Conservation (phyloP, 106 monocot genomes). For the Cymbidium sinense region DNA sequence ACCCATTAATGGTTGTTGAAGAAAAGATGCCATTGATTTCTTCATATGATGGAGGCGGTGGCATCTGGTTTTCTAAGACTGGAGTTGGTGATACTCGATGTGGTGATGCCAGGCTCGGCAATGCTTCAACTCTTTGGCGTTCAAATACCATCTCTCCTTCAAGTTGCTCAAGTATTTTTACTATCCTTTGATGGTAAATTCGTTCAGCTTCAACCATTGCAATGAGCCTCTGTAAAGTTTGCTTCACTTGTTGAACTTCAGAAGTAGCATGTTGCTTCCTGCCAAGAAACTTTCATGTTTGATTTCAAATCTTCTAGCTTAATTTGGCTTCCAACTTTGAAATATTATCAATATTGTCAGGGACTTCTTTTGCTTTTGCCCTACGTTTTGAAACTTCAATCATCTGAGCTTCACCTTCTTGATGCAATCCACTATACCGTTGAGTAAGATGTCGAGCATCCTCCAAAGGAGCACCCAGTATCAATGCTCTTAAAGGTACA, state of each 20-base stretch:
- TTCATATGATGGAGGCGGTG: slow-evolving; percentile 92
- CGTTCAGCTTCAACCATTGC: slow-evolving; percentile 90
- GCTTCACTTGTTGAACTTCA: slow-evolving; percentile 85
- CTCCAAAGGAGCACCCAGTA: slow-evolving; percentile 92
- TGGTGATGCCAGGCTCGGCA: slow-evolving; percentile 36
- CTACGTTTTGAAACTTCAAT: slow-evolving; percentile 91
- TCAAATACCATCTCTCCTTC: slow-evolving; percentile 84
- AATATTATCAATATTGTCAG: slow-evolving; percentile 65
- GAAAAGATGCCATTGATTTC: slow-evolving; percentile 62
- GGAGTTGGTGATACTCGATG: slow-evolving; percentile 32
- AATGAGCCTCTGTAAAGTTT: slow-evolving; percentile 80
- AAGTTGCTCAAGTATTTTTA: slow-evolving; percentile 86
- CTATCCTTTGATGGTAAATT: slow-evolving; percentile 68
- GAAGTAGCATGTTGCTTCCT: slow-evolving; percentile 85
- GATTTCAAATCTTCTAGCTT: slow-evolving; percentile 86
- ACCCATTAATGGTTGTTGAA: slow-evolving; percentile 25
- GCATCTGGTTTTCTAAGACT: slow-evolving; percentile 28
- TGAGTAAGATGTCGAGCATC: slow-evolving; percentile 96
- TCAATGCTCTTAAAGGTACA: slow-evolving; percentile 95
- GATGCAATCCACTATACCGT: slow-evolving; percentile 80
- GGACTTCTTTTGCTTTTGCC: slow-evolving; percentile 65
- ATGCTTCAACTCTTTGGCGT: slow-evolving; percentile 83
- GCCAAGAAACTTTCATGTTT: slow-evolving; percentile 71
- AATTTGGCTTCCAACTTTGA: slow-evolving; percentile 65
- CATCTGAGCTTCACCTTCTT: slow-evolving; percentile 99